phyloP scores from a whole-genome alignment of 768 basidiomycete species.

The Leccinum subgranulosum region DNA sequence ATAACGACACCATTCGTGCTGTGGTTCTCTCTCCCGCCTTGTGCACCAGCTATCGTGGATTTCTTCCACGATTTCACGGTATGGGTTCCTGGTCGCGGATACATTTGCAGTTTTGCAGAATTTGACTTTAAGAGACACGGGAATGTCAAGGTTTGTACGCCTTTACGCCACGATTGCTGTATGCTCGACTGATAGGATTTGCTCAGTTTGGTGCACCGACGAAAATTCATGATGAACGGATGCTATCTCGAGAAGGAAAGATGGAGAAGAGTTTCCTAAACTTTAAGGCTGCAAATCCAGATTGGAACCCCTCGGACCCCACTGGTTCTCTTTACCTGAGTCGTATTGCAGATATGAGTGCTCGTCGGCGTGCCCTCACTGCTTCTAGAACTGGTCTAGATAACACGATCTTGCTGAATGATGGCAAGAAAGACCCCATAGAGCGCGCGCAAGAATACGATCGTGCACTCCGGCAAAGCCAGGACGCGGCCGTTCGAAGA shows the following conservation, averaged over 20 bases:
- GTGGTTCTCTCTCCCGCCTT: conserved; percentile 87
- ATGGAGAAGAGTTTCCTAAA: conserved; percentile 99
- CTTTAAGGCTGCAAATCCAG: conserved; percentile 95
- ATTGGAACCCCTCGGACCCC: conserved; percentile 92
- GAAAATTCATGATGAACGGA: conserved; percentile 61
- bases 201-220: conserved; percentile 82
- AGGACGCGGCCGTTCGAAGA: conserved; percentile 46
- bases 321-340: conserved; percentile 87
- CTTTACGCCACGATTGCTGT: not conserved
- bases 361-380: conserved; percentile 36
- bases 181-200: not conserved
- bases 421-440: conserved; percentile 35
- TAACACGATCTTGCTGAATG: conserved; percentile 29
- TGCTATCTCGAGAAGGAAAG: conserved; percentile 89
- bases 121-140: conserved; percentile 97
- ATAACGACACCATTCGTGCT: conserved; percentile 92
- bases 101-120: conserved; percentile 97
- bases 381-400: conserved; percentile 28
- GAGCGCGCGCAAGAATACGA: conserved; percentile 75
- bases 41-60: conserved; percentile 89
- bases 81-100: conserved; percentile 93
- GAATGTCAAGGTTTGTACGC: conserved; percentile 69
- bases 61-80: conserved; percentile 99
- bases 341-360: conserved; percentile 71
- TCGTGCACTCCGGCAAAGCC: conserved; percentile 68